Evolutionary conservation across 1,284 basidiomycete species (phyloP), one percentile per base, ranked within the genome.

Genomic region (Cystobasidium sp.): DNA sequence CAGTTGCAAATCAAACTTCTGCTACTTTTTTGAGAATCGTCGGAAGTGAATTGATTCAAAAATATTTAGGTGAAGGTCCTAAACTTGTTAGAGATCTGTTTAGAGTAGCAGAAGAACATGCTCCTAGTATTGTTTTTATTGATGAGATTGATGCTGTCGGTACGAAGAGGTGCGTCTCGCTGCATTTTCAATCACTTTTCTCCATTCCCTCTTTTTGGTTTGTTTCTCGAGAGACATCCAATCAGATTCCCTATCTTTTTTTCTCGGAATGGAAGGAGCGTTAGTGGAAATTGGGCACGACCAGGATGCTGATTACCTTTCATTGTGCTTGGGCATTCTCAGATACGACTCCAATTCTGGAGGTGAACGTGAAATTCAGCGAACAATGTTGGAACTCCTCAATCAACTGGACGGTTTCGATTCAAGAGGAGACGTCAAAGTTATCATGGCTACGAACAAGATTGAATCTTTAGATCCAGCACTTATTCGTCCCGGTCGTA

Each of bases 11-110:
- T 83, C 96, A 99, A 84, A 99, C 97, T 31, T 97, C 94, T 7
- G 96, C 96, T 1, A 99, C 96, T 0, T 99, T 99, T 88, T 84
- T 99, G 75, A 94, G 96, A 65, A 92, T 99, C 63, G 96, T 98
- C 67, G 97, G 97, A 39, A 97, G 94, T 7, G 97, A 99, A 82
- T 88, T 99, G 64, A 98, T 99, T 78, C 96, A 99, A 85, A 99
- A 99, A 82, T 99, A 98, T 82, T 90, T 99, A 58, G 97, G 97
- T 80, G 97, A 99, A 80, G 97, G 81, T 75, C 88, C 77, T 31
- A 84, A 84, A 78, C 80, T 84, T 49, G 84, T 84, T 6, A 81
- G 84, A 37, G 84, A 84, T 78, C 78, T 84, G 59, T 84, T 84
- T 81, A 79, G 83, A 62, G 82, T 84, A 3, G 84, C 84, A 5